Base-by-base conservation (phyloP, 2,329 filamentous ascomycete species). In the Claviceps monticola region DNA sequence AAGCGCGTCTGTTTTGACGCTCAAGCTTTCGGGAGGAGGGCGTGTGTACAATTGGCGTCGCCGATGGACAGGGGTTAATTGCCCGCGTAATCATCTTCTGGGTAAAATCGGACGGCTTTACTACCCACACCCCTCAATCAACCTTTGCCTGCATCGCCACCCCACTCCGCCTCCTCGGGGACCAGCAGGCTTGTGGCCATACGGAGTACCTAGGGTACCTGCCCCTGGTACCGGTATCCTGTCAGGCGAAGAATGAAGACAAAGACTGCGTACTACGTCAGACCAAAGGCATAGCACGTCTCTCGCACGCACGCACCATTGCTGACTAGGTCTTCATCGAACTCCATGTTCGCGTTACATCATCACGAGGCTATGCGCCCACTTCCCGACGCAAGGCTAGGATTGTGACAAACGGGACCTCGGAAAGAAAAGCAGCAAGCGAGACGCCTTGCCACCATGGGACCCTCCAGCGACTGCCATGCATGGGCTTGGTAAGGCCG, bases 1-100 rank as follows among this genome's bases (percentile, higher is more conserved):
- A 41, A 52, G 47, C 51, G 51, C 51, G 51, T 47, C 42, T 46
- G 29, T 37, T 44, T 36, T 42, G 34, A 42, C 45, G 45, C 39
- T 23, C 48, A 9, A 17, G 42, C 19, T 21, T 29, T n/a, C 38
- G 34, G 9, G 26, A 19, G 45, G 26, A 29, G 45, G 26, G 45
- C 5, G 16, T 34, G 23, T 16, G 17, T 37, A 34, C 17, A 17
- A 41, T 19, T 13, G 9, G 21, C 7, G 5, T 13, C 5, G 41
- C 17, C 44, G 44, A 46, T 29, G 44, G n/a, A 11, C 26, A n/a
- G 29, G 29, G 29, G 26, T 17, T 48, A 39, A 39, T 48, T 17
- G 34, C n/a, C n/a, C 6, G 29, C 29, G 9, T 9, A 34, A 11
- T 34, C 29, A 11, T 9, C 29, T 34, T 34, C 29, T 34, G 48